Percentiles rank a stretch among this genome's conserved stretches.
Conservation (phyloP, 352 stramenopile species). For the Pythium grandisporangium region DNA sequence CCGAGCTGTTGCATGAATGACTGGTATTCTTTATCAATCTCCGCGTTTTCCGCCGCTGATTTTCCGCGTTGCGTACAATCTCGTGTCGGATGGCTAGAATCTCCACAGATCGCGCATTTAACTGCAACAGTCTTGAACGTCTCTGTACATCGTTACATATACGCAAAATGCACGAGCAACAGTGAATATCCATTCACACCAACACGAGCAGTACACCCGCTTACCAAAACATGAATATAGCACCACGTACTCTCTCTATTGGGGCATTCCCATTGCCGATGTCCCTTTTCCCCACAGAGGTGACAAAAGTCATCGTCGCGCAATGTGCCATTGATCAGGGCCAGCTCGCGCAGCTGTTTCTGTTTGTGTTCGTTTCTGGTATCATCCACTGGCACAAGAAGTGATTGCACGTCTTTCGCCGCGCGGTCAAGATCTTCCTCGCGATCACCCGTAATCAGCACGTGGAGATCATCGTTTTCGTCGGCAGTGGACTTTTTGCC, state of each 20-base stretch:
- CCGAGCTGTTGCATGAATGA: conserved; percentile 84
- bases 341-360: conserved; percentile 96
- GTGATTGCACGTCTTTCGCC: conserved; percentile 80
- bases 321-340: conserved; percentile 98
- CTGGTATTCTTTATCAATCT: conserved; percentile 80
- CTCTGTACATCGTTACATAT: conserved; percentile 32
- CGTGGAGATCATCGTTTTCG: conserved; percentile 95
- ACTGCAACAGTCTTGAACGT: conserved; percentile 83
- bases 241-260: conserved; percentile 77
- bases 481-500: conserved; percentile 89
- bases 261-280: conserved; percentile 96
- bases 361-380: conserved; percentile 97
- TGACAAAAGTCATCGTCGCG: conserved; percentile 97
- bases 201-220: too few relatives aligned
- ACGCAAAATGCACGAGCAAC: conserved; percentile 7
- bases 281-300: conserved; percentile 97
- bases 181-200: not conserved
- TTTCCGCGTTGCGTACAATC: conserved; percentile 93
- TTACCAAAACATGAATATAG: too few relatives aligned
- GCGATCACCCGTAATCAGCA: conserved; percentile 89
- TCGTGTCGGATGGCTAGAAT: conserved; percentile 95
- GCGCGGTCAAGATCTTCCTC: conserved; percentile 83
- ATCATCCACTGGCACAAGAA: conserved; percentile 90
- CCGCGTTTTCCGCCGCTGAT: conserved; percentile 56
- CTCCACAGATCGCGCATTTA: conserved; percentile 97